Evolutionary conservation across 176 grass and related monocot species (phyloP), one percentile per base, ranked within the genome.

Genomic region (Chloris gayana): DNA sequence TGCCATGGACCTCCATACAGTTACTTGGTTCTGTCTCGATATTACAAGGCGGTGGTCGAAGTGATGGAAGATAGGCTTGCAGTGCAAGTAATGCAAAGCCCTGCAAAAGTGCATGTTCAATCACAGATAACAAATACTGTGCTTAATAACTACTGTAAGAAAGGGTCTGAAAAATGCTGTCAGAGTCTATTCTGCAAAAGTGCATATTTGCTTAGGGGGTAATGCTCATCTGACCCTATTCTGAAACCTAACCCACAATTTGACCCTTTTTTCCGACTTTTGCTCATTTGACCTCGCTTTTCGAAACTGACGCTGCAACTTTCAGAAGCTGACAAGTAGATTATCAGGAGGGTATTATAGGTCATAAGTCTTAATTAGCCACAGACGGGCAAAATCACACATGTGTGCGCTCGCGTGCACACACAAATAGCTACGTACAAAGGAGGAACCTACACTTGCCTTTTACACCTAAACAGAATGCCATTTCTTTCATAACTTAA

Each of bases 21-120:
- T 27, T 79, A 33, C 39, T 76, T 18, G 7, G 46, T n/a, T 68
- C 70, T n/a, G 41, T 53, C 41, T 83, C 70, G 14, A 59, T 32
- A 31, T 86, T 24, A 70, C 91, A 94, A 50, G 35, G 38, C 14
- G 67, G 69, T 25, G 88, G 91, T 13, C 17, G 91, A 64, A 94
- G 88, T 7, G 85, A 91, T 7, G 88, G 82, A 51, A 84, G 41
- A 74, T 88, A 71, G 37, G 91, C 85, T 84, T 91, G 91, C 47
- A 91, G 25, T 4, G 85, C 74, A 34, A 93, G 85, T 56, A 93
- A 77, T 63, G 67, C 91, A 45, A 54, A 91, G 7, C 85, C 91
- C 88, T 94, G 82, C 60, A 53, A 33, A 67, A 44, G 44, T 78
- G n/a, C 42, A 69, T 82, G 39, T 11, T 82, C 58, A 24, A 46